Base-by-base conservation (phyloP, 495 filamentous ascomycete genomes). In the Tuber brumale region DNA sequence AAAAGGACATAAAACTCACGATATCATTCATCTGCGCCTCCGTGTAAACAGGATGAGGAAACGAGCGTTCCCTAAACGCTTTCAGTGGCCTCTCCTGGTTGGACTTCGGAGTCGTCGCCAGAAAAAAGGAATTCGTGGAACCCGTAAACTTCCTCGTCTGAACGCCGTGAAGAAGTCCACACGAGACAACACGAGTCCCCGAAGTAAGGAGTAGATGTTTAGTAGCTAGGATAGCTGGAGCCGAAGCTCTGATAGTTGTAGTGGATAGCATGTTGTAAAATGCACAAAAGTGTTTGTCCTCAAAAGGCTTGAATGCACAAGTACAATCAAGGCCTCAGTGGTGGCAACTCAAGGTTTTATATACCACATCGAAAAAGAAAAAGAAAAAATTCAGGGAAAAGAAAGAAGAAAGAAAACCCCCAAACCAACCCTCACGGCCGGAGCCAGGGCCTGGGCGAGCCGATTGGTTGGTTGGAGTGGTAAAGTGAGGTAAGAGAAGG, bases 11-110 rank as follows among this genome's bases (percentile, higher is more conserved):
- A 12, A 71, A 45, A 72, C 81, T 76, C 43, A 86, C 82, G 70
- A 94, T 90, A 39, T 81, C 78, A 6, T 83, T 83, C 89, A 94
- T 92, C 79, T 94, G 88, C 19, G 85, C 73, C 80, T 87, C 83
- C 21, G 86, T 86, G 72, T 85, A 92, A 77, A 88, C 86, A 77
- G 90, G 91, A 83, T 94, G 92, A 1, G 88, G 86, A 91, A 91
- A 93, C 76, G 91, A 87, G 46, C 90, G 82, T 23, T 88, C 86
- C 21, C 57, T 79, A 44, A 80, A 80, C 61, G 66, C 73, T 21
- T 80, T 80, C 42, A 80, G 35, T 12, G 66, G 51, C 35, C 75
- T 79, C n/a, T 61, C 69, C 44, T 79, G 76, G n/a, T 70, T 71
- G 37, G 41, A 9, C 19, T 69, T 80, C 31, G 73, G 77, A 41